These are phyloP conservation scores for Cucumis hystrix DNA, from an alignment of 306 rosid genomes.

Conservation along the genomic window DNA sequence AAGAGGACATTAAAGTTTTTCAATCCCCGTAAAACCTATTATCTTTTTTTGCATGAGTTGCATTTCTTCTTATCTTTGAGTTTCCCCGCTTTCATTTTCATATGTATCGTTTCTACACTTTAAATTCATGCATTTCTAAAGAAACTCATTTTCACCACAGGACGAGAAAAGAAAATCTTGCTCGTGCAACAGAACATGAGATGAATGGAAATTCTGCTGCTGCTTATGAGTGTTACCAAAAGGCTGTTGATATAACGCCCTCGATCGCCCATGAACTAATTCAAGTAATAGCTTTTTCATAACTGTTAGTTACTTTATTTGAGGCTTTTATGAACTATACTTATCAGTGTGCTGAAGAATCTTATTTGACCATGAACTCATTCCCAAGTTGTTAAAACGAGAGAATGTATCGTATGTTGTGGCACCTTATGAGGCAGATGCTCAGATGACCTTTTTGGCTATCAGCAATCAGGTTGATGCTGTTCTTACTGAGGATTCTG, in stretches of 20 bases:
- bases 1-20: background rate
- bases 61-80: background rate
- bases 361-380: background rate
- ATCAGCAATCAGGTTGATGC: conserved; percentile 61
- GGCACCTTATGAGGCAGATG: conserved; percentile 98
- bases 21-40: background rate
- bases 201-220: conserved; percentile 66
- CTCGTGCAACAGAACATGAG: conserved; percentile 74
- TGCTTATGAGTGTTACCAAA: conserved; percentile 88
- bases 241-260: conserved; percentile 93
- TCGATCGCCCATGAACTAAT: conserved; percentile 54
- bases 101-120: background rate
- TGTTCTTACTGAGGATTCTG: conserved; percentile 90
- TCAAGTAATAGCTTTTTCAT: conserved; percentile 31
- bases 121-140: background rate
- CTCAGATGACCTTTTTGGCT: conserved; percentile 94
- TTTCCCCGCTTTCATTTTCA: background rate
- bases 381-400: conserved; percentile 57
- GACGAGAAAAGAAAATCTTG: conserved; percentile 68
- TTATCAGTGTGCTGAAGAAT: background rate
- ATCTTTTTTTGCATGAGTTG: background rate
- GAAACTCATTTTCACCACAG: conserved; percentile 24
- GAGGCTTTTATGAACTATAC: background rate
- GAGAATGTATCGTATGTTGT: conserved; percentile 64
- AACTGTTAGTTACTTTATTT: background rate